phyloP scores from a whole-genome alignment of 225 moss, liverwort and hornwort species.

The Asterella californica region DNA sequence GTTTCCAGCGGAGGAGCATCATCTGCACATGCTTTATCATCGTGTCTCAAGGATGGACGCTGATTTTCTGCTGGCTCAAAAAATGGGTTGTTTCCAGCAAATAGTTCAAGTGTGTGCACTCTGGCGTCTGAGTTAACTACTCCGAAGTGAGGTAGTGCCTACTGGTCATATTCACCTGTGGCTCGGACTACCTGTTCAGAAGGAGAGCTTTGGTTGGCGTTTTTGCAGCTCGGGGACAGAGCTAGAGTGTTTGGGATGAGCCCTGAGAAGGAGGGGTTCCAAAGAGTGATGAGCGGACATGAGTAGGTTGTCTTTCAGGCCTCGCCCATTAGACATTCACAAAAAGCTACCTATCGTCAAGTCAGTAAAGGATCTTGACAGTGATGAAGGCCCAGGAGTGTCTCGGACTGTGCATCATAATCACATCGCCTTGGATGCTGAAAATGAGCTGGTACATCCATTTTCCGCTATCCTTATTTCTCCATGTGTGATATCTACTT shows the following conservation, averaged over 20 bases:
- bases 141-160: not conserved
- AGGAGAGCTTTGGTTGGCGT: not conserved
- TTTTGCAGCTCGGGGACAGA: conserved; percentile 17
- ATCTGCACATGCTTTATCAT: not conserved
- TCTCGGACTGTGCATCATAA: conserved; percentile 62
- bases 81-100: conserved; percentile 1
- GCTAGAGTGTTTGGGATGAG: conserved; percentile 43
- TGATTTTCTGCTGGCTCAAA: not conserved
- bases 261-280: conserved; percentile 41
- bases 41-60: not conserved
- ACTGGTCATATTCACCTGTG: conserved; percentile 2
- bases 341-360: conserved; percentile 99
- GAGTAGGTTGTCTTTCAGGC: conserved; percentile 99
- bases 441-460: conserved; percentile 64
- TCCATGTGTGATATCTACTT: too few relatives aligned
- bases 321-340: conserved; percentile 99
- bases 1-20: not conserved
- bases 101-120: too few relatives aligned
- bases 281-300: conserved; percentile 79
- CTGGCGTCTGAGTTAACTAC: not conserved
- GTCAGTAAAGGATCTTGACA: conserved; percentile 96
- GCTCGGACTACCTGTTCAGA: not conserved
- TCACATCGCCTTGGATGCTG: conserved; percentile 68
- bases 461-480: not conserved
- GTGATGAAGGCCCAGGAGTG: conserved; percentile 78